phyloP scores from a whole-genome alignment of 768 basidiomycete genomes.

The Leccinellum albellum region DNA sequence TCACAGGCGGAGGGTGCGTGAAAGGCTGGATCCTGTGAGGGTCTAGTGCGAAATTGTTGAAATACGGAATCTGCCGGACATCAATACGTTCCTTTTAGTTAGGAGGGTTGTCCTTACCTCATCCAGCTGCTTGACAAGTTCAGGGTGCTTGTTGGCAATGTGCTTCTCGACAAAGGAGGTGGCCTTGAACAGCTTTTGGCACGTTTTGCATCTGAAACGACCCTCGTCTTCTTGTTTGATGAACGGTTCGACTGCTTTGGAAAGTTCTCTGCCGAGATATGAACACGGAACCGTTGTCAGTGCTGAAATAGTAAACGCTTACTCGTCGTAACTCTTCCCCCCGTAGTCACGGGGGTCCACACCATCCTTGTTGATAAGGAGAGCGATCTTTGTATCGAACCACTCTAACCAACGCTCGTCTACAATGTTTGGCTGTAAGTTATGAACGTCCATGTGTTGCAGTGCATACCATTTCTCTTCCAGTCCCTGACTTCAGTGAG shows the following conservation, averaged over 20 bases:
- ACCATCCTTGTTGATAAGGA: constrained; percentile 72
- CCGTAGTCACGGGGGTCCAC: constrained; percentile 87
- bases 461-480: constrained; percentile 62
- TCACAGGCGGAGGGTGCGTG: constrained; percentile 66
- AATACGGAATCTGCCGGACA: constrained; percentile 67
- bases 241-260: constrained; percentile 70
- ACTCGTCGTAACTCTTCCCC: constrained; percentile 90
- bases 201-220: constrained; percentile 95
- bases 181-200: constrained; percentile 96
- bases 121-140: constrained; percentile 77
- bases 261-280: constrained; percentile 59
- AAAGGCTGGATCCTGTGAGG: constrained; percentile 89
- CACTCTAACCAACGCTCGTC: constrained; percentile 89
- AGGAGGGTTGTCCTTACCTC: constrained; percentile 52
- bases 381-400: constrained; percentile 81
- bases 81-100: constrained; percentile 11
- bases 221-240: constrained; percentile 96
- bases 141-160: constrained; percentile 89
- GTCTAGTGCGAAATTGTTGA: constrained; percentile 96
- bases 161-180: constrained; percentile 98
- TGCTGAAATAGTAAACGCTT: constrained; percentile 31
- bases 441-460: not conserved
- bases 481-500: constrained; percentile 47
- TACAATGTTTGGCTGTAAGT: constrained; percentile 27
- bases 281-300: constrained; percentile 12